A percentile compares a stretch with the other conserved stretches of the same genome.
Evolutionary conservation across 2,329 filamentous ascomycete genomes (phyloP).

Genomic region (Alternaria longipes): DNA sequence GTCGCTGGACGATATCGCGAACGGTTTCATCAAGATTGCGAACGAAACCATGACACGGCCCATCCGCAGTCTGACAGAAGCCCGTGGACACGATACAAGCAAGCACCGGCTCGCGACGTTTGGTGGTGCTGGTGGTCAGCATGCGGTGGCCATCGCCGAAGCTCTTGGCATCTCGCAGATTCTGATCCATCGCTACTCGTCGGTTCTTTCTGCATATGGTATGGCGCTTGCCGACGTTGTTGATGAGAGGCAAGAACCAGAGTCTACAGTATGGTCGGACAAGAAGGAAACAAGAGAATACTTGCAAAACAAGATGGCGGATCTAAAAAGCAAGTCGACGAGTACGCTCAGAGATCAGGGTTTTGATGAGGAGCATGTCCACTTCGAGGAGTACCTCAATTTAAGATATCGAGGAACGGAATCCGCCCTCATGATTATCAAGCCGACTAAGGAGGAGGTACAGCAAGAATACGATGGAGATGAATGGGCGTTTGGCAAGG

Average conservation of each 20-base stretch:
- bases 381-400: conserved; percentile 92
- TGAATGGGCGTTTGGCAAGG: conserved; percentile 83
- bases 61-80: conserved; percentile 89
- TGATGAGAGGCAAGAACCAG: conserved; percentile 85
- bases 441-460: conserved; percentile 71
- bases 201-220: conserved; percentile 87
- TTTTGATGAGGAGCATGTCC: conserved; percentile 76
- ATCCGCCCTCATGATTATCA: conserved; percentile 88
- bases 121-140: conserved; percentile 89
- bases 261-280: conserved; percentile 68
- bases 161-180: conserved; percentile 86
- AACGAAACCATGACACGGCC: conserved; percentile 93
- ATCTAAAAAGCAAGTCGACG: conserved; percentile 79
- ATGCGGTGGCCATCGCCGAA: conserved; percentile 89
- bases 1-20: conserved; percentile 84
- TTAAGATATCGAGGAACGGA: conserved; percentile 93
- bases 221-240: conserved; percentile 95
- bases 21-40: conserved; percentile 87
- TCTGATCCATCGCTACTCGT: conserved; percentile 85
- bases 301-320: conserved; percentile 77
- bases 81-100: conserved; percentile 89
- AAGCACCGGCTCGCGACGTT: conserved; percentile 92
- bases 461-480: conserved; percentile 68
- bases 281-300: conserved; percentile 66
- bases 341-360: conserved; percentile 77